Conservation (phyloP, 2,329 filamentous ascomycete genomes). For the Blumeriella jaapii region DNA sequence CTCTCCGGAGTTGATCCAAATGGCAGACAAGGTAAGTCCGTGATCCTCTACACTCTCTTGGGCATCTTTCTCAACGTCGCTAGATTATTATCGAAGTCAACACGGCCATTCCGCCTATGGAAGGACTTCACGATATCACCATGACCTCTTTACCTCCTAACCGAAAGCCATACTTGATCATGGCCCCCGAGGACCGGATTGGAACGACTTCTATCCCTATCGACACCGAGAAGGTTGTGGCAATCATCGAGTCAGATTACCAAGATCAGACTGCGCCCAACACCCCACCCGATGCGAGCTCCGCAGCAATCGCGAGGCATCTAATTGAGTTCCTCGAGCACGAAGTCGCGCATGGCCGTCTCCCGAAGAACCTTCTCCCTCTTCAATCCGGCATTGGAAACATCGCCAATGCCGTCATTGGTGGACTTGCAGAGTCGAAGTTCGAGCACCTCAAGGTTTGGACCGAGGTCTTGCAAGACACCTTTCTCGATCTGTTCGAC, state of each 20-base stretch:
- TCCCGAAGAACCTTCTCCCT: conserved; percentile 66
- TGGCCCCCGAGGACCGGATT: conserved; percentile 76
- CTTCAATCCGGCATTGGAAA: conserved; percentile 86
- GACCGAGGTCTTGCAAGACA: conserved; percentile 89
- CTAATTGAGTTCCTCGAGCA: conserved; percentile 80
- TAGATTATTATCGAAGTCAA: conserved; percentile 85
- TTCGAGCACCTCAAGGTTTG: conserved; percentile 85
- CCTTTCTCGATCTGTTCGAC: conserved; percentile 88
- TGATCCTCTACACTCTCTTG: no score
- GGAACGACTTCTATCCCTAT: conserved; percentile 73
- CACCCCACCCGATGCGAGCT: conserved; percentile 61
- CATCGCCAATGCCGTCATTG: conserved; percentile 85
- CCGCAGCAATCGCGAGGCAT: conserved; percentile 62
- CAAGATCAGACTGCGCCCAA: conserved; percentile 67
- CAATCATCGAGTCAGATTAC: conserved; percentile 76
- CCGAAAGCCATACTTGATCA: conserved; percentile 78
- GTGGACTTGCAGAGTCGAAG: conserved; percentile 67
- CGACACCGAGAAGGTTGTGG: conserved; percentile 75
- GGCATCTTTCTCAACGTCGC: no score
- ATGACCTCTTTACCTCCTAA: conserved; percentile 74
- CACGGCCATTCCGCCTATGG: conserved; percentile 72
- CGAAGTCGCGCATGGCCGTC: conserved; percentile 66
- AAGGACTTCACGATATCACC: conserved; percentile 83
- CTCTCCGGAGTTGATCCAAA: conserved; percentile 75
- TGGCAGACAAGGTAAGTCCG: conserved; percentile 67